phyloP scores from a whole-genome alignment of 345 rosid species.

The Draba incana region DNA sequence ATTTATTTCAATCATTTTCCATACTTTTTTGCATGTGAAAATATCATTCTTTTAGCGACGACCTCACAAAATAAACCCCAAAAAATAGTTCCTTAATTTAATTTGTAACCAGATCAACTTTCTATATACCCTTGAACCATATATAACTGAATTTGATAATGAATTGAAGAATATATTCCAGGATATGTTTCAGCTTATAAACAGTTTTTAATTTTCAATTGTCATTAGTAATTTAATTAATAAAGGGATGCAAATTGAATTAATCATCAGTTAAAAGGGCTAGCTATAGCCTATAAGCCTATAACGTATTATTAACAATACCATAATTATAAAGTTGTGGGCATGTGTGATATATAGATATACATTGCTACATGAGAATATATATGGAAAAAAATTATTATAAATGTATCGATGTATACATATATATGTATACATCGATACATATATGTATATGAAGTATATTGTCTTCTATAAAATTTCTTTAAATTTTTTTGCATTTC shows the following conservation, averaged over 20 bases:
- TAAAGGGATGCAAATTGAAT: constrained; percentile 4
- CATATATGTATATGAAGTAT: too few relatives aligned
- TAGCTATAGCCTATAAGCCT: too few relatives aligned
- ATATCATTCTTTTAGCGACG: constrained; percentile 2
- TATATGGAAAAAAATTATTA: too few relatives aligned
- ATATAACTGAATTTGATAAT: too few relatives aligned
- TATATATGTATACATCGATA: too few relatives aligned
- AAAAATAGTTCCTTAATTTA: background rate
- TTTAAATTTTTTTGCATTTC: constrained; percentile 12
- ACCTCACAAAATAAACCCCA: background rate
- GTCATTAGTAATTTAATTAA: background rate
- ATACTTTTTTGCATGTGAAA: constrained; percentile 40
- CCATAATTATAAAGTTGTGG: constrained; percentile 24
- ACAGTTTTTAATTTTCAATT: background rate
- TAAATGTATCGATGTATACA: too few relatives aligned
- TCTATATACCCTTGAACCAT: background rate
- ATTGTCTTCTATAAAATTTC: background rate
- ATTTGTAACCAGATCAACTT: background rate
- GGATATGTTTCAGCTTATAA: too few relatives aligned
- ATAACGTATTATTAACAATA: constrained; percentile 19
- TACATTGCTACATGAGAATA: background rate
- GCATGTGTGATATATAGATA: constrained; percentile 18
- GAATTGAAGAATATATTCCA: too few relatives aligned
- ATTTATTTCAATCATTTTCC: constrained; percentile 38
- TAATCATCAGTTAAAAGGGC: background rate